Percentiles rank a stretch among this genome's conserved stretches.
These are phyloP conservation scores for Myriosclerotinia duriaeana DNA, from an alignment of 2,329 filamentous ascomycete genomes.

Conservation along the genomic window DNA sequence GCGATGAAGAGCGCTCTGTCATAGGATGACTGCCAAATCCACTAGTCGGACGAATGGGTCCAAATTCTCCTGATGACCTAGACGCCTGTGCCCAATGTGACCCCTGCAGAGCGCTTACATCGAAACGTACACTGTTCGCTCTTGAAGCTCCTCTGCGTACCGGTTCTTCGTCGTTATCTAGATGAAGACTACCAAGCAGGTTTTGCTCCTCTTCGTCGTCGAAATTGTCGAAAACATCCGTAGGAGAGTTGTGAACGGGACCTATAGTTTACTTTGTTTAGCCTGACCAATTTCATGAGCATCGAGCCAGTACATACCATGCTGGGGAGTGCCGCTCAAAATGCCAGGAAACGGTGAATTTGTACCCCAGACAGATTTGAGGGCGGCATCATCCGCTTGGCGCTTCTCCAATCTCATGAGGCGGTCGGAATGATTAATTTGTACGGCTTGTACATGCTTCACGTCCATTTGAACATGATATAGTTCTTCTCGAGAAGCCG, in stretches of 20 bases:
- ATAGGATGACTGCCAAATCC: slow-evolving; percentile 75
- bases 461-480: slow-evolving; percentile 70
- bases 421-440: slow-evolving; percentile 62
- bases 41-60: slow-evolving; percentile 73
- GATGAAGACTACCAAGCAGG: slow-evolving; percentile 74
- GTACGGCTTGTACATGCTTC: slow-evolving; percentile 64
- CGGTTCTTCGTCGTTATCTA: slow-evolving; percentile 85
- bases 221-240: slow-evolving; percentile 84
- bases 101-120: slow-evolving; percentile 89
- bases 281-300: slow-evolving; percentile 18
- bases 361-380: slow-evolving; percentile 89
- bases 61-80: slow-evolving; percentile 80
- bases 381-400: slow-evolving; percentile 64
- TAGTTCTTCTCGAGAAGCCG: slow-evolving; percentile 61
- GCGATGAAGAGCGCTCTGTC: slow-evolving; percentile 87
- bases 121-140: slow-evolving; percentile 96
- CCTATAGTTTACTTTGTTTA: slow-evolving; percentile 52
- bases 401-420: slow-evolving; percentile 63
- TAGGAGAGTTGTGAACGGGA: slow-evolving; percentile 73
- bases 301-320: slow-evolving; percentile 61
- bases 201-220: slow-evolving; percentile 80
- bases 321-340: slow-evolving; percentile 77
- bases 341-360: slow-evolving; percentile 89
- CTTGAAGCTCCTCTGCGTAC: slow-evolving; percentile 83
- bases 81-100: slow-evolving; percentile 81